Base-by-base conservation (phyloP, 2,329 filamentous ascomycete genomes). In the Mollisia scopiformis region DNA sequence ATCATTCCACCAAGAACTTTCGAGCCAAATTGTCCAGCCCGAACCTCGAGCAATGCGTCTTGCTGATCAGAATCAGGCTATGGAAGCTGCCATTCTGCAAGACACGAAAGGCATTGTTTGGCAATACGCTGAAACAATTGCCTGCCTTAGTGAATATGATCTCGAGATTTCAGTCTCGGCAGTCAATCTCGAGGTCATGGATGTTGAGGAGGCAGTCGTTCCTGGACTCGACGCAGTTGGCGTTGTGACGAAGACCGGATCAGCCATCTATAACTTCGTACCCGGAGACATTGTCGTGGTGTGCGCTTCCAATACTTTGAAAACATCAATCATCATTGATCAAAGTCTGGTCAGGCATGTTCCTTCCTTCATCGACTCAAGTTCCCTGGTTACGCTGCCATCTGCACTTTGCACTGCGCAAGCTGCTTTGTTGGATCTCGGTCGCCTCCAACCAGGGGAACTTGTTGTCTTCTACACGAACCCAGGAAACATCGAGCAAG, bases 1-100 rank as follows among this genome's bases (percentile, higher is more conserved):
- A 14, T 58, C 56, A n/a, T 58, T 58, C 19, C 56, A 58, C 27
- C 23, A 46, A 25, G 49, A 58, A 25, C 49, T 58, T 21, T 58
- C 49, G n/a, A 46, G 47, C 19, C 47, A 27, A 7, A 2, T 33
- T 33, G 5, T 19, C 25, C 35, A 35, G 47, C 23, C 2, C 3
- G 28, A 43, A 1, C n/a, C 56, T n/a, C 31, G 25, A 23, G 21
- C 25, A 27, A 19, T n/a, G 4, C 43, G 23, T 11, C 30, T 57
- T 7, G 39, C 41, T 35, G 43, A 57, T 49, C 11, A 35, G 16
- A n/a, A 23, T 25, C 2, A 28, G 13, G 13, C 14, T 2, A 28
- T 50, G 21, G 55, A 57, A 27, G 55, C 19, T 25, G 31, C 39
- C 25, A 8, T 57, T 11, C 14, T 27, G 11, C n/a, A 39, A 10